A percentile compares a stretch with the other conserved stretches of the same genome.
phyloP scores from a whole-genome alignment of 2,329 filamentous ascomycete genomes.

The Teratosphaeria zuluensis region DNA sequence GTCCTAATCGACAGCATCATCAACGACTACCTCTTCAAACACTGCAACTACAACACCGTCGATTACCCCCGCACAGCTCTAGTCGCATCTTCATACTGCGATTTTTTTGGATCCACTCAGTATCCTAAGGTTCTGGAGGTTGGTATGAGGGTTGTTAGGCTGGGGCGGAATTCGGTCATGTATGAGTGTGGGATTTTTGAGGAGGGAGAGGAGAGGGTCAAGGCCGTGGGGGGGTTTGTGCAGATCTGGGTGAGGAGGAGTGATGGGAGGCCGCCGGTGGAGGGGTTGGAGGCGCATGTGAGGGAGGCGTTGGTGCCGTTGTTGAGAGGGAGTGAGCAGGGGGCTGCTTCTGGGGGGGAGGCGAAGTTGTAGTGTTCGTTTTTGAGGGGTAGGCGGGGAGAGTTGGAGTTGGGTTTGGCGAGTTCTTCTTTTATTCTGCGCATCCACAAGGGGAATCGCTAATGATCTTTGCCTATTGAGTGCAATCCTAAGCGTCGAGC shows the following conservation, averaged over 20 bases:
- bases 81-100: slow-evolving; percentile 74
- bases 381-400: too few species aligned
- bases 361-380: slow-evolving; percentile 10
- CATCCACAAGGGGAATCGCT: too few species aligned
- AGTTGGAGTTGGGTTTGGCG: too few species aligned
- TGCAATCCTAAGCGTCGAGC: too few species aligned
- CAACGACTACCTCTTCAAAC: slow-evolving; percentile 75
- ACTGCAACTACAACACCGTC: slow-evolving; percentile 64
- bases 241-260: slow-evolving; percentile 57
- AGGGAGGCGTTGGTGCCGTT: slow-evolving; percentile 32
- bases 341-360: slow-evolving; percentile 6
- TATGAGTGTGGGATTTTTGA: slow-evolving; percentile 88
- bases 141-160: slow-evolving; percentile 68
- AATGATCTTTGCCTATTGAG: too few species aligned
- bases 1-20: slow-evolving; percentile 66
- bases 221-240: slow-evolving; percentile 75
- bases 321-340: slow-evolving; percentile 19
- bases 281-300: slow-evolving; percentile 54
- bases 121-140: slow-evolving; percentile 79
- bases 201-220: slow-evolving; percentile 60
- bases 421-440: too few species aligned
- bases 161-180: slow-evolving; percentile 77
- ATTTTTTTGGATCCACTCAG: slow-evolving; percentile 66
- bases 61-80: slow-evolving; percentile 66
- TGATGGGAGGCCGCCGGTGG: slow-evolving; percentile 55